Percentiles rank a stretch among this genome's conserved stretches.
phyloP scores from a whole-genome alignment of 768 basidiomycete species.

The Tulasnella sp. region DNA sequence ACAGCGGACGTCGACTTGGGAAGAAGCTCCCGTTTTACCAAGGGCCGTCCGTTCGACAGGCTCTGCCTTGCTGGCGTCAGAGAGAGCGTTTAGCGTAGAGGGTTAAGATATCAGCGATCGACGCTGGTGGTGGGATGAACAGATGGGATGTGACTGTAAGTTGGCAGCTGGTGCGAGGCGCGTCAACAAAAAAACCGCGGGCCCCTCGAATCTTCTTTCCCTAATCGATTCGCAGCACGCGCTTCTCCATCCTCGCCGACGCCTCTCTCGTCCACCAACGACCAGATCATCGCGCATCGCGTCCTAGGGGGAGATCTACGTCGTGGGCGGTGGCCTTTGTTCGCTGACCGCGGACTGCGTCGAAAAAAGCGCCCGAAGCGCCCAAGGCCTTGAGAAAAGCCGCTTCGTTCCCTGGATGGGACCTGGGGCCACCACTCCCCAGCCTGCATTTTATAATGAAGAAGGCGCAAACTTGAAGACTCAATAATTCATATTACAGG shows the following conservation, averaged over 20 bases:
- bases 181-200: conserved; percentile 14
- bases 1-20: not conserved
- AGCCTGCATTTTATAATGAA: too few species aligned
- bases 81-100: not conserved
- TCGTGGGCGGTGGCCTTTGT: not conserved
- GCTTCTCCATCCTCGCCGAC: not conserved
- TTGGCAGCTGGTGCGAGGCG: conserved; percentile 11
- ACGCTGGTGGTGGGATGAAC: not conserved
- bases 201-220: not conserved
- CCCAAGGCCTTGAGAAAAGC: not conserved
- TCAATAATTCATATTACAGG: too few species aligned
- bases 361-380: not conserved
- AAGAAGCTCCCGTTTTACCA: not conserved
- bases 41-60: not conserved
- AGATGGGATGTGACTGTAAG: conserved; percentile 1
- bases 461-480: too few species aligned
- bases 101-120: not conserved
- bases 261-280: not conserved
- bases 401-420: conserved; percentile 6
- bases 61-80: not conserved
- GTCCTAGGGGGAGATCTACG: not conserved
- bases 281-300: not conserved
- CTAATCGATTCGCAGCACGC: conserved; percentile 6
- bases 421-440: not conserved
- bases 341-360: not conserved